Evolutionary conservation across 331 rosid genomes (phyloP).

Genomic region (Pyracantha coccinea): DNA sequence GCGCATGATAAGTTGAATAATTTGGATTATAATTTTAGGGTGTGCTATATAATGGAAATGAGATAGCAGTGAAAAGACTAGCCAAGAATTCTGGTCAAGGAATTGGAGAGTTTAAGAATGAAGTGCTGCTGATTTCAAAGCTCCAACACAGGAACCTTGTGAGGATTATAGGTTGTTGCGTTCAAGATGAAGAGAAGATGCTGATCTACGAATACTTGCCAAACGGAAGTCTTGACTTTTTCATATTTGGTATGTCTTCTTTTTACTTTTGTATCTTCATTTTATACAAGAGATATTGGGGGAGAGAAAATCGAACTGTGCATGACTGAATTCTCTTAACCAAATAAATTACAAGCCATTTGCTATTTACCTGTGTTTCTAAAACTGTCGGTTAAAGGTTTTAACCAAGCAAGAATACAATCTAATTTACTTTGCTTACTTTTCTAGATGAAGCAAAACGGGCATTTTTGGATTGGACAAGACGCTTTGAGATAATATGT

Average conservation of each 20-base stretch:
- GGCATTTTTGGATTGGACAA: conserved; percentile 32
- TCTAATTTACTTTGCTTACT: not conserved
- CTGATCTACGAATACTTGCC: conserved; percentile 61
- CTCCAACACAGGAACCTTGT: conserved; percentile 71
- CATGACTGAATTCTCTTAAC: no score
- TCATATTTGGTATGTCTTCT: conserved; percentile 41
- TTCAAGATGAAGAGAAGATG: conserved; percentile 49
- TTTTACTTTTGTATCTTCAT: not conserved
- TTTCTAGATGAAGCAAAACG: conserved; percentile 30
- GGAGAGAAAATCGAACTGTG: no score
- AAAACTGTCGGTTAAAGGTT: not conserved
- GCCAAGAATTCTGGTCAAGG: conserved; percentile 25
- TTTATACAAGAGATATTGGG: no score
- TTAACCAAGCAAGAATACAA: not conserved
- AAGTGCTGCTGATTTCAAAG: conserved; percentile 40
- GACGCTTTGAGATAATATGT: conserved; percentile 39
- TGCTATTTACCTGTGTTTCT: not conserved
- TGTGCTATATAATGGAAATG: conserved; percentile 31
- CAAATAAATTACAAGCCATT: no score
- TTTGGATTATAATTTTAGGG: conserved; percentile 38
- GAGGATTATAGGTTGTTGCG: conserved; percentile 48
- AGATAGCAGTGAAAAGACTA: conserved; percentile 55
- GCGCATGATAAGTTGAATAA: not conserved
- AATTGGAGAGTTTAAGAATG: conserved; percentile 48
- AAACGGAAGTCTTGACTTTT: conserved; percentile 54